phyloP scores from a whole-genome alignment of 306 rosid genomes.

The Trifolium fragiferum region DNA sequence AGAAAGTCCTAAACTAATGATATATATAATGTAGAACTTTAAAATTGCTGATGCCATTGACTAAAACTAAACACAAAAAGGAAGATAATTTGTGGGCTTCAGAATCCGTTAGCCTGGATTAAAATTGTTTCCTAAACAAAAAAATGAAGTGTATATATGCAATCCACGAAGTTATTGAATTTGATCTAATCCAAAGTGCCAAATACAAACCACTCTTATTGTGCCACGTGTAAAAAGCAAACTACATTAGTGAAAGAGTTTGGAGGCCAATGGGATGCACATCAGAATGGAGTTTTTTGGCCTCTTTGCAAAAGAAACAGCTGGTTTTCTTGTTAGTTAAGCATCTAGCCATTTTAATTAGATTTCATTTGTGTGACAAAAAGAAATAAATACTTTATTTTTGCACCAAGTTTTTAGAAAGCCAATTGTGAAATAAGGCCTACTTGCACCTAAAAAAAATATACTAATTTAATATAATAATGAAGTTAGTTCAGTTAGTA shows the following conservation, averaged over 20 bases:
- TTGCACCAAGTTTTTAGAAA: constrained; percentile 41
- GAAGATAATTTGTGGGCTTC: constrained; percentile 51
- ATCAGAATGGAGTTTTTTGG: constrained; percentile 28
- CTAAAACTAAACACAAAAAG: constrained; percentile 44
- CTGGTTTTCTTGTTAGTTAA: constrained; percentile 67
- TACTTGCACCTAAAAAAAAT: constrained; percentile 32
- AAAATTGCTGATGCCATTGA: constrained; percentile 49
- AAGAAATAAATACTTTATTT: constrained; percentile 49
- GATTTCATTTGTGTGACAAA: constrained; percentile 40
- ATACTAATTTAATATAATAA: not conserved
- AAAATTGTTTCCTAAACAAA: not conserved
- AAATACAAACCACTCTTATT: constrained; percentile 28
- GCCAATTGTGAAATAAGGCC: constrained; percentile 42
- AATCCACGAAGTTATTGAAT: constrained; percentile 44
- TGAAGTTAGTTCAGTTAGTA: no score
- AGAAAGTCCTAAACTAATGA: constrained; percentile 19
- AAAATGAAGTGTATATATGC: constrained; percentile 23
- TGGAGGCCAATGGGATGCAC: constrained; percentile 33
- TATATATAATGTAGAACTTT: constrained; percentile 26
- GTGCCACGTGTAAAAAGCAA: constrained; percentile 41
- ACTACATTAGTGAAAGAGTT: constrained; percentile 26
- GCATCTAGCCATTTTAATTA: constrained; percentile 48
- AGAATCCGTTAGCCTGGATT: constrained; percentile 41
- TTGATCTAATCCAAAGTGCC: constrained; percentile 48
- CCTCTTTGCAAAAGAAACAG: constrained; percentile 39